Conservation (phyloP, 2,329 filamentous ascomycete genomes). For the Eutypa lata region DNA sequence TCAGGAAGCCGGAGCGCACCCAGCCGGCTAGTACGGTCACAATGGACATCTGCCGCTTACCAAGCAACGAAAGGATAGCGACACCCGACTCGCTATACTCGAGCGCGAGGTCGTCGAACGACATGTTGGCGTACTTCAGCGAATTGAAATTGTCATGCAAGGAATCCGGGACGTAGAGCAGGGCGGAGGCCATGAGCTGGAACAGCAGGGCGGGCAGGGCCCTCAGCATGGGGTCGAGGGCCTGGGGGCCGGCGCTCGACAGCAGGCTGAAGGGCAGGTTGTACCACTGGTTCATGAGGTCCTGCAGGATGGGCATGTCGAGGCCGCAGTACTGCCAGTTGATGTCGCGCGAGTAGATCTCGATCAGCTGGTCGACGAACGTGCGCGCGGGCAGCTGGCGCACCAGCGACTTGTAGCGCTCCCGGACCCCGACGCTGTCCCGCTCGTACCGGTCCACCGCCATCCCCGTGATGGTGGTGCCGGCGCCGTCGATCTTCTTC, state of each 20-base stretch:
- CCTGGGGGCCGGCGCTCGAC: conserved; percentile 46
- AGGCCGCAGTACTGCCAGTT: conserved; percentile 59
- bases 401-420: conserved; percentile 57
- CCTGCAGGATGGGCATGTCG: conserved; percentile 50
- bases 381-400: conserved; percentile 53
- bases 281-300: conserved; percentile 53
- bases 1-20: conserved; percentile 53
- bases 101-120: conserved; percentile 56
- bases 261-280: conserved; percentile 50
- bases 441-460: conserved; percentile 27
- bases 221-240: conserved; percentile 47
- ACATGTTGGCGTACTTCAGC: conserved; percentile 59
- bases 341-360: conserved; percentile 54
- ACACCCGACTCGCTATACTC: conserved; percentile 60
- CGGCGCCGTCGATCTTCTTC: conserved; percentile 49
- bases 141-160: conserved; percentile 48
- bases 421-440: conserved; percentile 42
- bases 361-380: conserved; percentile 53
- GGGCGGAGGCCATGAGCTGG: conserved; percentile 52
- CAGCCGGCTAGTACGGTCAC: conserved; percentile 58
- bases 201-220: conserved; percentile 60
- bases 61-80: conserved; percentile 50
- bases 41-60: conserved; percentile 54
- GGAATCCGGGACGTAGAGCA: conserved; percentile 49
- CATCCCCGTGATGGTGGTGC: conserved; percentile 32